Evolutionary conservation across 306 rosid genomes (phyloP), one percentile per base, ranked within the genome.

Genomic region (Pterocarpus santalinus): DNA sequence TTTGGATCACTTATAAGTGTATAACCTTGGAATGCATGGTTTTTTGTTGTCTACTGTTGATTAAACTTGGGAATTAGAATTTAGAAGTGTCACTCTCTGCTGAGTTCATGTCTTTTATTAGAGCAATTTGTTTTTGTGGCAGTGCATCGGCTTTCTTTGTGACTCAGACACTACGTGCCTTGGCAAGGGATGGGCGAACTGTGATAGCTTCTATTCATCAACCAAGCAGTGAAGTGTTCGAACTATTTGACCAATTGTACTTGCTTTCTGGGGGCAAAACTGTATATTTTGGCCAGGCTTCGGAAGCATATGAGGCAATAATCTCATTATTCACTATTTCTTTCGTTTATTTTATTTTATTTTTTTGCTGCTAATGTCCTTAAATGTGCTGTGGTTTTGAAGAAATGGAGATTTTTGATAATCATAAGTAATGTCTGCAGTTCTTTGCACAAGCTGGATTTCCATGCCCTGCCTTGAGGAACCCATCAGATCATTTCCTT

Each of bases 61-160:
- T 43, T 43, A 8, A 43, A 43, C 8, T 43, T 43, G 10, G 10
- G 47, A 2, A 43, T 22, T 22, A 22, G 28, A 22, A 22, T 22
- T 8, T 43, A 43, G 47, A 43, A 43, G 0, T 43, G 47, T 7
- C 46, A 41, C 9, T 41, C 28, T 41, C 46, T 5, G 46, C 46
- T 5, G 46, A 41, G 9, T 41, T 41, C 9, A 4, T 41, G 9
- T 41, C 8, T 41, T 6, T 41, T 6, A 43, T 43, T 10, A 5
- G 47, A 22, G 28, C 28, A 22, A 22, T 22, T 22, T 74, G 43
- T 53, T 75, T 62, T 22, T 83, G 57, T 70, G 78, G 82, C 92
- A 95, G 99, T 88, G 99, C 99, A 70, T 92, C 99, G 8, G 99
- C 99, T 2, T 95, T 95, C 91, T 95, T 95, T 49, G 99, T 93